Base-by-base conservation (phyloP, 2,329 filamentous ascomycete species). In the Truncatella angustata region DNA sequence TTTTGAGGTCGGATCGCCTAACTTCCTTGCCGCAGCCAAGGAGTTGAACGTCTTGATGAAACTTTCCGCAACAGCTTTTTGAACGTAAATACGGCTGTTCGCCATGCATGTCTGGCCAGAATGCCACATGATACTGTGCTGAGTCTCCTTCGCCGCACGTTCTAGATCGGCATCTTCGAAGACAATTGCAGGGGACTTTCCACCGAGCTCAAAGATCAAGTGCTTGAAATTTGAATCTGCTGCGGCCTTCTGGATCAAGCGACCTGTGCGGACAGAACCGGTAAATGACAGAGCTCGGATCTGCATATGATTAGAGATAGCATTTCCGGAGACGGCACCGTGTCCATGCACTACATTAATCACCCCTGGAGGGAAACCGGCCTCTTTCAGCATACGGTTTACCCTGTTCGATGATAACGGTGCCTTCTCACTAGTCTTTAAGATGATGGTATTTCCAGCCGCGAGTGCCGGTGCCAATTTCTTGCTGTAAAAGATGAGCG, bases 261-360 rank as follows among this genome's bases (percentile, higher is more conserved):
- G 81, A 1, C 86, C 90, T 0, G 88, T 90, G 2, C 75, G 76
- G 2, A 85, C 87, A 7, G 84, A 88, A 24, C 90, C 90, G 0
- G 90, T 93, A 60, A 94, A 94, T 1, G 85, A 85, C 46, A 93
- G 75, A 63, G 87, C 90, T 59, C 88, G 82, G 26, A 93, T 80
- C 44, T 81, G 80, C 54, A 83, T 75, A 67, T 93, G 89, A 30
- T 78, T 73, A 1, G 85, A 82, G 5, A 93, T 75, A 1, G 85
- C 81, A 4, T 81, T 78, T 14, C 89, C 88, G 0, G 86, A 82
- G 37, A 82, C 81, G 14, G 76, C 73, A 3, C 88, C 88, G 56
- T 86, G 79, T 1, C 88, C 89, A 45, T 84, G 82, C 55, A 91
- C 65, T 56, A 91, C 78, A 66, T 91, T 90, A 57, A 91, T 71